Evolutionary conservation across 345 rosid species (phyloP).

Genomic region (Aquilaria yunnanensis): DNA sequence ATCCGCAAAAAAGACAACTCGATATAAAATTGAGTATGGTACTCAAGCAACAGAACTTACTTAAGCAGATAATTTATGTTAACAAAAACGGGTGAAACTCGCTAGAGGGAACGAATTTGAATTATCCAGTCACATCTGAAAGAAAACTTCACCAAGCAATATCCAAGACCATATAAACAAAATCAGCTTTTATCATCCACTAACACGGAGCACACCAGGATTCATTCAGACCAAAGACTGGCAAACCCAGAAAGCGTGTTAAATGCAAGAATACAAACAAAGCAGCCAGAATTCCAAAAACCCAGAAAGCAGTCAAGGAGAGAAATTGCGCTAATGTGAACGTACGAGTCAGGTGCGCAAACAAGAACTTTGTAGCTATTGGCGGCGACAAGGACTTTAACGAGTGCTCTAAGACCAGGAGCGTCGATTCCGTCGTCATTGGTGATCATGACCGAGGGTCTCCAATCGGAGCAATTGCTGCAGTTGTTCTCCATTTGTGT

Average conservation of each 20-base stretch:
- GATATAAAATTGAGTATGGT: too few species aligned
- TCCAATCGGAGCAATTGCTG: conserved; percentile 12
- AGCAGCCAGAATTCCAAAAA: not conserved
- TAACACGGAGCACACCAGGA: not conserved
- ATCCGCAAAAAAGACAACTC: too few species aligned
- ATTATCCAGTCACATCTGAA: too few species aligned
- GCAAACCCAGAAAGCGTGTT: not conserved
- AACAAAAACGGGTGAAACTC: too few species aligned
- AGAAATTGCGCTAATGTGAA: not conserved
- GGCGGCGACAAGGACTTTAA: conserved; percentile 62
- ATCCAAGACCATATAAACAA: not conserved
- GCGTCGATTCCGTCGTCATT: conserved; percentile 98
- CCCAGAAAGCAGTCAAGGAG: too few species aligned
- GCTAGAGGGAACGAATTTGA: too few species aligned
- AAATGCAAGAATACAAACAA: not conserved
- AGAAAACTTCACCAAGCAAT: too few species aligned
- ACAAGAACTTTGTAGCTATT: conserved; percentile 56
- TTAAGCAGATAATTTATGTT: too few species aligned
- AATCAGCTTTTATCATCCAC: not conserved
- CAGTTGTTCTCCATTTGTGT: conserved; percentile 22
- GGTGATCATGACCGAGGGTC: conserved; percentile 60
- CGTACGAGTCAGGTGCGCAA: conserved; percentile 92
- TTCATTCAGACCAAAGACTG: not conserved
- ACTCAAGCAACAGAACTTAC: too few species aligned
- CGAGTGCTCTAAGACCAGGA: conserved; percentile 65